Base-by-base conservation (phyloP, 1,284 basidiomycete genomes). In the Neotropicomus parvogracilis region DNA sequence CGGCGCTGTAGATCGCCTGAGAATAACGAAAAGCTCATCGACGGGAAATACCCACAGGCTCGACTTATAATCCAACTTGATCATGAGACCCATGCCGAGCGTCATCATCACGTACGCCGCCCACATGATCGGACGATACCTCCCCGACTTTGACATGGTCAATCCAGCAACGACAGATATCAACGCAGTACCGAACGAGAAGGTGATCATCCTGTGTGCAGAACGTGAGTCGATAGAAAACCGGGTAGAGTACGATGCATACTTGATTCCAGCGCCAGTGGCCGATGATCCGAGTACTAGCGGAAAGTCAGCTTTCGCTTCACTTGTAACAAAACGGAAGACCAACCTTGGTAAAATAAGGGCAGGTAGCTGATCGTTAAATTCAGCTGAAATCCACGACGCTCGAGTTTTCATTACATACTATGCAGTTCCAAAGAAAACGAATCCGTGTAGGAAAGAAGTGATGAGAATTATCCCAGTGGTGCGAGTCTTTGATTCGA, bases 181-280 rank as follows among this genome's bases (percentile, higher is more conserved):
- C 10, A 81, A 4, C 0, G 88, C 70, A 38, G 72, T 67, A 2
- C 81, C 81, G 6, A 91, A 73, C 0, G 87, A 88, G 64, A 75
- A 92, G 0, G 91, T 78, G 9, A 93, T 69, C 81, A 90, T 85
- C 60, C 83, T 85, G 52, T 16, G 32, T 26, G 41, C n/a, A 31
- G 12, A 13, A n/a, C 10, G 26, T 53, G 12, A 46, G 44, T 26
- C 19, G 24, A 39, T 35, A 3, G 4, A 11, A 40, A 7, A 8
- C 1, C 3, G 29, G 16, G 17, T n/a, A n/a, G 33, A 33, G 0
- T 20, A 14, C 1, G 24, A 35, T 13, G 41, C 74, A 58, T 58
- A 85, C 81, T 76, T 72, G 10, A 92, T 77, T 52, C 91, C 90
- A 19, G 88, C 79, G 55, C 75, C 74, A 0, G 86, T 87, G 1